phyloP scores from a whole-genome alignment of 2,329 filamentous ascomycete genomes.

The Penicillium sp. region DNA sequence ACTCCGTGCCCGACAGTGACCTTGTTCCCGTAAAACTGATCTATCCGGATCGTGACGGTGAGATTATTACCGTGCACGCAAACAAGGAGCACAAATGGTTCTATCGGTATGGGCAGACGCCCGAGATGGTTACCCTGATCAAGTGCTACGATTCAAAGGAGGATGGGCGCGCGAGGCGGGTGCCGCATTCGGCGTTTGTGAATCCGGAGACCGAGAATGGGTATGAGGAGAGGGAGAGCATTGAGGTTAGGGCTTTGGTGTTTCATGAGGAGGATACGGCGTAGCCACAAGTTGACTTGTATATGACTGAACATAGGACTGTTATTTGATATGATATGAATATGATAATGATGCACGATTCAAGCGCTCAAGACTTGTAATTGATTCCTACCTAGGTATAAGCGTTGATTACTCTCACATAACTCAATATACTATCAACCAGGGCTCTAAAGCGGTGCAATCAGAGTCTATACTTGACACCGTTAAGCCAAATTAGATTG shows the following conservation, averaged over 20 bases:
- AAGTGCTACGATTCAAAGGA: slow-evolving; percentile 60
- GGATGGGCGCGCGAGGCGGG: slow-evolving; percentile 50
- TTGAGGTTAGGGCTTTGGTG: slow-evolving; percentile 54
- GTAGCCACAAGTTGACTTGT: slow-evolving; percentile 10
- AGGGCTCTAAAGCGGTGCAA: too few relatives aligned
- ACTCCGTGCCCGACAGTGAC: slow-evolving; percentile 48
- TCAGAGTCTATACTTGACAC: too few relatives aligned
- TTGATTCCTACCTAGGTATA: too few relatives aligned
- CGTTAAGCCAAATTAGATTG: too few relatives aligned
- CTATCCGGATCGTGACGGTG: slow-evolving; percentile 50
- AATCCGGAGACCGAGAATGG: slow-evolving; percentile 44
- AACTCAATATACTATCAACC: too few relatives aligned
- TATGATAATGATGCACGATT: too few relatives aligned
- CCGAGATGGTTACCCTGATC: slow-evolving; percentile 55
- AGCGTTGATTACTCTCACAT: too few relatives aligned
- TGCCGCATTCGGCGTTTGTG: slow-evolving; percentile 56
- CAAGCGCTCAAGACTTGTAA: too few relatives aligned
- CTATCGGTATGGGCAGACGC: slow-evolving; percentile 50
- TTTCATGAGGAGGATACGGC: slow-evolving; percentile 45
- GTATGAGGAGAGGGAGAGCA: slow-evolving; percentile 46
- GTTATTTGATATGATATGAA: background rate
- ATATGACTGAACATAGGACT: too few relatives aligned
- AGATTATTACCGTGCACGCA: slow-evolving; percentile 47
- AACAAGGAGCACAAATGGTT: slow-evolving; percentile 49
- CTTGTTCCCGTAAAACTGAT: slow-evolving; percentile 49